Base-by-base conservation (phyloP, 192 early-diverging fungal genomes). In the Backusella macrospora region DNA sequence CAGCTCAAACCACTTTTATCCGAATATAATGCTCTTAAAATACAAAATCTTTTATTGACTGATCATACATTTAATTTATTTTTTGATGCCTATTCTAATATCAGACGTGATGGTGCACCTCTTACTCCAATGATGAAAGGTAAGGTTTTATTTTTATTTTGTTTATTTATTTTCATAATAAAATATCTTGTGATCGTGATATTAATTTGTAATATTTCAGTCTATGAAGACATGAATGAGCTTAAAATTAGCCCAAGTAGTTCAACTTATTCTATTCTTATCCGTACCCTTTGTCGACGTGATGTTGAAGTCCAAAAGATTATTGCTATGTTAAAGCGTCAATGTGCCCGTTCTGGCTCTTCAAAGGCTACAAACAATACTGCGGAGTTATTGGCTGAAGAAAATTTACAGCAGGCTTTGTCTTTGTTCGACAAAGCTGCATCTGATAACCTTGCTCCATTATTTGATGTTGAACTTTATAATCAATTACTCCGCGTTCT, bases 251-350 rank as follows among this genome's bases (percentile, higher is more conserved):
- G 34, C 13, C 80, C 76, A 4, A 73, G 63, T n/a, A 64, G 44
- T 47, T 78, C 62, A 21, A 78, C 77, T 44, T 78, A 75, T 55
- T 40, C 69, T 26, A 52, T 76, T 13, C 67, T 82, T 26, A 73
- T 82, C 15, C 73, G 71, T 40, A 68, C 73, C 12, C 47, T 82
- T 10, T 82, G 80, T 42, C 70, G 68, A 38, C 76, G 80, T 73
- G 80, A 82, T 70, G 70, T 75, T 6, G 80, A 82, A 43, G 80
- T 82, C 10, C 80, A 76, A 71, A 82, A 82, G 46, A 72, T 74
- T 12, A 46, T 82, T 37, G 52, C 74, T 18, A 78, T 82, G 80
- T 45, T 82, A 21, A 72, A 76, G 42, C 64, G 66, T 18, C 73
- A 78, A 46, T 63, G 66, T 26, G 67, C 63, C 14, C 76, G 80